Evolutionary conservation across 768 basidiomycete genomes (phyloP), one percentile per base, ranked within the genome.

Genomic region (Podaxis carcinomalis): DNA sequence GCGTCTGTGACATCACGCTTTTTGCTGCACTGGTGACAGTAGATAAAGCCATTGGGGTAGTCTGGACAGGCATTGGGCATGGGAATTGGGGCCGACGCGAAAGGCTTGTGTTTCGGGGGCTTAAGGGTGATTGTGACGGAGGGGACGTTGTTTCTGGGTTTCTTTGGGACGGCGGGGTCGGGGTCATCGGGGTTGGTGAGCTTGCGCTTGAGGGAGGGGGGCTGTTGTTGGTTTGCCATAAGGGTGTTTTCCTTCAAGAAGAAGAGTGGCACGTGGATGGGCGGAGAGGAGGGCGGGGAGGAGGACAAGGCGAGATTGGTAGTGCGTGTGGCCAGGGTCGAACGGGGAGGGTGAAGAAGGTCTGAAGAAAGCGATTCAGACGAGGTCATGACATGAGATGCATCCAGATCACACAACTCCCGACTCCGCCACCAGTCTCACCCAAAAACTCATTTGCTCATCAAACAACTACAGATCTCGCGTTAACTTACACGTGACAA

Each of bases 21-120:
- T 68, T 80, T 81, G 63, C 77, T 78, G 71, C 90, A 90, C 67
- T 90, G 89, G 69, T 90, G 90, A 64, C 90, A 92, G 64, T 85
- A 83, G 53, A 83, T 71, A 69, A 78, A 67, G 66, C 80, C 77
- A 55, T 74, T 72, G 10, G 75, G 74, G 63, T 71, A 75, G n/a
- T 75, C 72, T 5, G 68, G 59, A 27, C 66, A 70, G 4, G 68
- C 65, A 40, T 73, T 71, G 57, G 59, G 52, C 59, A 58, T 62
- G 27, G 72, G 73, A 19, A 60, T 60, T 16, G 51, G 59, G n/a
- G 59, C 39, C 10, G 59, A 37, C 77, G 75, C 59, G 40, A 75
- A 72, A 14, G 66, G 52, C 50, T 68, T 63, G 19, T 57, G 44
- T 51, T 69, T 65, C 23, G 56, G 65, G 40, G 61, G 47, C 47